These are phyloP conservation scores for Erythrobasidium hasegawianum DNA, from an alignment of 1,284 basidiomycete genomes.

Conservation along the genomic window DNA sequence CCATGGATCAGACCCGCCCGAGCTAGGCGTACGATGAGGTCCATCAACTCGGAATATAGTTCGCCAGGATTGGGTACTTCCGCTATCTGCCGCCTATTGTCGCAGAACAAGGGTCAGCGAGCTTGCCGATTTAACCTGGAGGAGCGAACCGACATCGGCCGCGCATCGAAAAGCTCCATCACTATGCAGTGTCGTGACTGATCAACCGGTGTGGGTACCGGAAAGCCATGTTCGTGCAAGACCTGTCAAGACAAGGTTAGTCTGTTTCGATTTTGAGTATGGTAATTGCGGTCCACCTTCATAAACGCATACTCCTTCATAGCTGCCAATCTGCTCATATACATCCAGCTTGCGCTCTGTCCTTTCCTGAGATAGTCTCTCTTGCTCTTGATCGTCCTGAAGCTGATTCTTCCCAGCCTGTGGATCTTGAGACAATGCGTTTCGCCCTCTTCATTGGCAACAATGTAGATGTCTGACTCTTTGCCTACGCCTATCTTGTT, in stretches of 20 bases:
- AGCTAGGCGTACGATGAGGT: conserved; percentile 90
- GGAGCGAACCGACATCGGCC: conserved; percentile 68
- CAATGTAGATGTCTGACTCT: conserved; percentile 96
- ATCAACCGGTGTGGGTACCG: conserved; percentile 88
- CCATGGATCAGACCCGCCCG: conserved; percentile 92
- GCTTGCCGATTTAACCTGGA: conserved; percentile 33
- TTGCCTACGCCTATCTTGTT: conserved; percentile 98
- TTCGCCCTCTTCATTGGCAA: conserved; percentile 74
- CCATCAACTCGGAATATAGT: conserved; percentile 90
- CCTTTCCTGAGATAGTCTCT: conserved; percentile 94
- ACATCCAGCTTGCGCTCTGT: conserved; percentile 98
- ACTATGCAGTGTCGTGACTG: conserved; percentile 91
- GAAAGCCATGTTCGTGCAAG: conserved; percentile 87
- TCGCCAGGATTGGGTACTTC: conserved; percentile 77
- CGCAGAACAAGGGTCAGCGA: conserved; percentile 19
- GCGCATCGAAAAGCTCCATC: conserved; percentile 93
- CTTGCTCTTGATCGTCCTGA: conserved; percentile 94
- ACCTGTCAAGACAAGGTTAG: conserved; percentile 57
- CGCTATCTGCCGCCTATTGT: conserved; percentile 81
- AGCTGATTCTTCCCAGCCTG: conserved; percentile 91
- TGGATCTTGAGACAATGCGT: conserved; percentile 90
- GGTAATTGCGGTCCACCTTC: conserved; percentile 64
- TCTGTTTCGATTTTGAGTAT: no score
- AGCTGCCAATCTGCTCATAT: conserved; percentile 92
- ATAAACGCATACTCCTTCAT: conserved; percentile 98